phyloP scores from a whole-genome alignment of 1,139 yeast species.

The Geotrichum bryndzae region DNA sequence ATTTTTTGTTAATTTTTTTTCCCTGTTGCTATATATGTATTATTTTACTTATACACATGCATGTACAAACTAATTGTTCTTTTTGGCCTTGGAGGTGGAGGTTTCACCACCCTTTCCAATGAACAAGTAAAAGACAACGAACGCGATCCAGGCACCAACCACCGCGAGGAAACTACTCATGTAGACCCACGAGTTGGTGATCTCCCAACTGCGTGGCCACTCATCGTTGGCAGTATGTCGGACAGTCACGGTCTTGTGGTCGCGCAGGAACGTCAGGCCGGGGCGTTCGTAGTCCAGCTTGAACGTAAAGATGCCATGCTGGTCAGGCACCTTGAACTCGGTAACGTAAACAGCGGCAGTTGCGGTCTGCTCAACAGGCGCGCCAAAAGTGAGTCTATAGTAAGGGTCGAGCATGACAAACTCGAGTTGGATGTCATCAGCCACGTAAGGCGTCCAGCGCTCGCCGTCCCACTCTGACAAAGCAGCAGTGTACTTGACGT shows the following conservation, averaged over 20 bases:
- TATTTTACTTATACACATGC: neutral
- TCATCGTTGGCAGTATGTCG: slow-evolving; percentile 96
- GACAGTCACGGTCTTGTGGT: slow-evolving; percentile 68
- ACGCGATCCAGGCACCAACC: slow-evolving; percentile 66
- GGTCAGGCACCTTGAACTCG: slow-evolving; percentile 78
- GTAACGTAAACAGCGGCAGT: slow-evolving; percentile 42
- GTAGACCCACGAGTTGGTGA: slow-evolving; percentile 90
- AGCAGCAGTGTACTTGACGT: slow-evolving; percentile 45
- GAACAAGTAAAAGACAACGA: slow-evolving; percentile 61
- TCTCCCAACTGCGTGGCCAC: slow-evolving; percentile 88
- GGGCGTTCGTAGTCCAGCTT: slow-evolving; percentile 70
- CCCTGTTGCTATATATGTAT: neutral
- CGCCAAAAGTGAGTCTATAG: slow-evolving; percentile 56
- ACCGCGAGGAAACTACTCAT: slow-evolving; percentile 66
- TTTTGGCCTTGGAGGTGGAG: slow-evolving; percentile 17
- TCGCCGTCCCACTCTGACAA: slow-evolving; percentile 55
- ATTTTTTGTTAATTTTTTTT: neutral
- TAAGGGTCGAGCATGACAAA: slow-evolving; percentile 93
- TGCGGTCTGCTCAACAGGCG: slow-evolving; percentile 27
- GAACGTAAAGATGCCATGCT: slow-evolving; percentile 94
- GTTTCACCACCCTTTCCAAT: slow-evolving; percentile 21
- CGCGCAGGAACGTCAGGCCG: slow-evolving; percentile 67
- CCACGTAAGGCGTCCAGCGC: slow-evolving; percentile 67
- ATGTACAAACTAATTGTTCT: neutral
- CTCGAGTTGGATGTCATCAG: slow-evolving; percentile 68